Conservation (phyloP, 441 rosid species). For the Kokia cookei region DNA sequence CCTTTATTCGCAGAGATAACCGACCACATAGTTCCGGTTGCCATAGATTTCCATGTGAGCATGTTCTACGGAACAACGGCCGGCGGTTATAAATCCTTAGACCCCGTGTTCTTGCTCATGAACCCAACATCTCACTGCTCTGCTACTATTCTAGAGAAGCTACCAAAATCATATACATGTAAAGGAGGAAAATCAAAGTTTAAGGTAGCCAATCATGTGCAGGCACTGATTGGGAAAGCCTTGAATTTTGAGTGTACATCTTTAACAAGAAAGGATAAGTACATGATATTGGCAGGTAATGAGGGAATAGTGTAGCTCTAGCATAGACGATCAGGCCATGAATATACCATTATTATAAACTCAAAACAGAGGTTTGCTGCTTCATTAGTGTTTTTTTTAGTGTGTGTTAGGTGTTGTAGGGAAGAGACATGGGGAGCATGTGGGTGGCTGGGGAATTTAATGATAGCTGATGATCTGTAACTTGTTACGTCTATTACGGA, state of each 20-base stretch:
- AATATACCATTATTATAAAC: neutral
- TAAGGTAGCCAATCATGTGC: conserved; percentile 28
- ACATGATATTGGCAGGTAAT: conserved; percentile 23
- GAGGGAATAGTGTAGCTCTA: conserved; percentile 24
- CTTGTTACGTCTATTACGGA: neutral
- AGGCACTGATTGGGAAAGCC: conserved; percentile 13
- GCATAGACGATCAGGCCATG: neutral
- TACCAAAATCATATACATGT: conserved; percentile 11
- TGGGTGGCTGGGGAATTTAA: neutral
- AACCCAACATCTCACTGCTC: conserved; percentile 17
- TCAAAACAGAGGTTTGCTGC: neutral
- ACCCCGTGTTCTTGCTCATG: conserved; percentile 21
- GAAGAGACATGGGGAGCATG: neutral
- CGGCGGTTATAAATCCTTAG: conserved; percentile 24
- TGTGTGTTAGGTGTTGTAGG: neutral
- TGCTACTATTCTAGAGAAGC: conserved; percentile 9
- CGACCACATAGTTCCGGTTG: conserved; percentile 22
- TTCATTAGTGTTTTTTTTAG: neutral
- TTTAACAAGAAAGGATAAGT: conserved; percentile 29
- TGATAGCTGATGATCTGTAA: neutral
- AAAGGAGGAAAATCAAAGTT: conserved; percentile 15
- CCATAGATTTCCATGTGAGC: conserved; percentile 12
- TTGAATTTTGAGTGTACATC: conserved; percentile 25
- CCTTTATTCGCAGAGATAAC: conserved; percentile 22
- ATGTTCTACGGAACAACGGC: conserved; percentile 35